Evolutionary conservation across 2,329 filamentous ascomycete species (phyloP).

Genomic region (Arachnomyces sp.): DNA sequence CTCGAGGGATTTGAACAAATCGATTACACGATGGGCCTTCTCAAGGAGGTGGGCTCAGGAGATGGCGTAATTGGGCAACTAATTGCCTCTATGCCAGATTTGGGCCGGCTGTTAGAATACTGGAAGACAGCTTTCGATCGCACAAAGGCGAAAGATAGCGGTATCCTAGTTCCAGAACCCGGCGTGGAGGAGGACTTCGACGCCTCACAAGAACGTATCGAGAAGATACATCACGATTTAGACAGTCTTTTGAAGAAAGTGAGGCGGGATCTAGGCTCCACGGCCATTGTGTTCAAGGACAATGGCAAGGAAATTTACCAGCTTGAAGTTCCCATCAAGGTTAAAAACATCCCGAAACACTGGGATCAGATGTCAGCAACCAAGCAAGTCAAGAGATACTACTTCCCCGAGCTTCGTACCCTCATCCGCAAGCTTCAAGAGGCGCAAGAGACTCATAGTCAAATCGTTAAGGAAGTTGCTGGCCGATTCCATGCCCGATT

Average conservation of each 20-base stretch:
- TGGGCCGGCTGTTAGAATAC: slow-evolving; percentile 64
- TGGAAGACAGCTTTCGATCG: slow-evolving; percentile 94
- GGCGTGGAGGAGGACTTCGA: slow-evolving; percentile 93
- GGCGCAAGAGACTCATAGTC: slow-evolving; percentile 84
- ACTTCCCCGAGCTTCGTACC: slow-evolving; percentile 73
- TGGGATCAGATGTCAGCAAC: slow-evolving; percentile 98
- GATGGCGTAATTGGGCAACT: slow-evolving; percentile 79
- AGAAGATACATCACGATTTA: slow-evolving; percentile 66
- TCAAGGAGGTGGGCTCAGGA: slow-evolving; percentile 65
- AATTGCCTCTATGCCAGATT: slow-evolving; percentile 76
- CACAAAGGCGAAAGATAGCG: slow-evolving; percentile 66
- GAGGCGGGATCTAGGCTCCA: slow-evolving; percentile 66
- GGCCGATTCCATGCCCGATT: slow-evolving; percentile 79
- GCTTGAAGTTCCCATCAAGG: slow-evolving; percentile 76
- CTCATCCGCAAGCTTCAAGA: slow-evolving; percentile 86
- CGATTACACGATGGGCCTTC: slow-evolving; percentile 80
- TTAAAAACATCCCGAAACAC: slow-evolving; percentile 71
- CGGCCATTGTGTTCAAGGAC: slow-evolving; percentile 66
- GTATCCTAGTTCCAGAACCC: slow-evolving; percentile 73
- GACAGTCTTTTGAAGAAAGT: slow-evolving; percentile 63
- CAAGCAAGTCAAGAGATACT: slow-evolving; percentile 83
- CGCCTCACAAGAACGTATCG: slow-evolving; percentile 66
- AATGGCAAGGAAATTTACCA: slow-evolving; percentile 97
- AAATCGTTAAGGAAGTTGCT: slow-evolving; percentile 81
- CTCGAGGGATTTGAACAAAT: slow-evolving; percentile 97